A percentile compares a stretch with the other conserved stretches of the same genome.
Conservation (phyloP, 768 basidiomycete genomes). For the Lyophyllum atratum region DNA sequence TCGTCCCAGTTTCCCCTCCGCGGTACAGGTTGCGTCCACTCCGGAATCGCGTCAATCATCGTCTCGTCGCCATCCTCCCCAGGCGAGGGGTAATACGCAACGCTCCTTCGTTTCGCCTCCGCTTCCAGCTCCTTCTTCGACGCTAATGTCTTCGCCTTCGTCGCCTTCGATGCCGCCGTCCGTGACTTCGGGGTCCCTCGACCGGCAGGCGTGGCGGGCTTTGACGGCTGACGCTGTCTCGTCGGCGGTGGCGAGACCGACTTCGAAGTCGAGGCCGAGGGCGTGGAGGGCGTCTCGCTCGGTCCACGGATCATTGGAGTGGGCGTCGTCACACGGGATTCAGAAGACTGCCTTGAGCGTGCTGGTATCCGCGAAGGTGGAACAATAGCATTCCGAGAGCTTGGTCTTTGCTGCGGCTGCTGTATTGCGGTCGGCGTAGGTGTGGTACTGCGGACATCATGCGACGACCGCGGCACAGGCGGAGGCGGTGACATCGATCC, state of each 20-base stretch:
- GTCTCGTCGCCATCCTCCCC: slow-evolving; percentile 38
- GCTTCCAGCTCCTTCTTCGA: slow-evolving; percentile 41
- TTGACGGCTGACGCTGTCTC: slow-evolving; percentile 31
- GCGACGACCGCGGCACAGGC: slow-evolving; percentile 19
- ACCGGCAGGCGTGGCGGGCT: slow-evolving; percentile 24
- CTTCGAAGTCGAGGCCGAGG: slow-evolving; percentile 31
- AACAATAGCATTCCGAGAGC: slow-evolving; percentile 31
- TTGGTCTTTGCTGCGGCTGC: slow-evolving; percentile 24
- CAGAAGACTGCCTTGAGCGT: slow-evolving; percentile 43
- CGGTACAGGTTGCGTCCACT: slow-evolving; percentile 76
- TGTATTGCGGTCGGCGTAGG: slow-evolving; percentile 35
- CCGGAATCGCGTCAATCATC: slow-evolving; percentile 75
- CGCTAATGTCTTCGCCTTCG: slow-evolving; percentile 42
- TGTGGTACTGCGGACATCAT: slow-evolving; percentile 41
- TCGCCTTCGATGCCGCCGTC: slow-evolving; percentile 32
- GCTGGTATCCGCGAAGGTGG: slow-evolving; percentile 43
- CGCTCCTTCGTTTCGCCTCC: slow-evolving; percentile 50
- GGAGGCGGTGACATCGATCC: slow-evolving; percentile 19
- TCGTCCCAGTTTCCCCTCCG: slow-evolving; percentile 84
- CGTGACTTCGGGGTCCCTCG: slow-evolving; percentile 33
- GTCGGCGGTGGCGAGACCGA: slow-evolving; percentile 26
- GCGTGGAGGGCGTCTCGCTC: slow-evolving; percentile 39
- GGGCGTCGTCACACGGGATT: slow-evolving; percentile 48
- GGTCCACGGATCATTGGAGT: slow-evolving; percentile 37
- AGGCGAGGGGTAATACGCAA: slow-evolving; percentile 71